A percentile compares a stretch with the other conserved stretches of the same genome.
Evolutionary conservation across 1,284 basidiomycete genomes (phyloP).

Genomic region (Rhodotorula sp.): DNA sequence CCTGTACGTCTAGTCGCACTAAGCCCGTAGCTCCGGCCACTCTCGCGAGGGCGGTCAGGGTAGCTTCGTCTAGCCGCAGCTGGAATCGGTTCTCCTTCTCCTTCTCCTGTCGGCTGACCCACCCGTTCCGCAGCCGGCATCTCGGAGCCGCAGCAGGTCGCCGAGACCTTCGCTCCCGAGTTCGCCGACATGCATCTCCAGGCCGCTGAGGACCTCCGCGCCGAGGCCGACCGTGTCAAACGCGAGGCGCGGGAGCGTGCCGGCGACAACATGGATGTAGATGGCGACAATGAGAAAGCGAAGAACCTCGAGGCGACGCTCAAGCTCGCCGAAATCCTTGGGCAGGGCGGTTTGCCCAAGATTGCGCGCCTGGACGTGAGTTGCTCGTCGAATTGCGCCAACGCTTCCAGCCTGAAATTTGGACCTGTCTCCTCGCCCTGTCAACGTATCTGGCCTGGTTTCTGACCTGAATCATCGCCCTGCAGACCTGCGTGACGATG

Average conservation of each 20-base stretch:
- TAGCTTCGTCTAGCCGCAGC: too few relatives aligned
- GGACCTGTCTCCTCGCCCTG: too few relatives aligned
- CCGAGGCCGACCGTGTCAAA: slow-evolving; percentile 5
- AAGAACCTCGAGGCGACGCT: slow-evolving; percentile 41
- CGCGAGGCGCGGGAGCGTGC: slow-evolving; percentile 3
- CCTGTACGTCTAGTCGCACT: slow-evolving; percentile 23
- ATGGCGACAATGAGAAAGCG: slow-evolving; percentile 35
- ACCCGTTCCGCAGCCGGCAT: slow-evolving; percentile 47
- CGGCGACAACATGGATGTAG: not conserved
- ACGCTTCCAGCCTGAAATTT: too few relatives aligned
- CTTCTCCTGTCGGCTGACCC: too few relatives aligned
- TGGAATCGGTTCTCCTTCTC: too few relatives aligned
- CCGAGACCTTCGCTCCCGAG: slow-evolving; percentile 24
- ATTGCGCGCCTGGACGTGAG: slow-evolving; percentile 47
- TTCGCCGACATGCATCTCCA: slow-evolving; percentile 52
- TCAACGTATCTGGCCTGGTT: too few relatives aligned
- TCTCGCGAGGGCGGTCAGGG: not conserved
- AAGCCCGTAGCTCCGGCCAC: fast-evolving
- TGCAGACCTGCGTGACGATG: slow-evolving; percentile 50
- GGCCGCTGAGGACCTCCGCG: slow-evolving; percentile 51
- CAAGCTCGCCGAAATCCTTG: slow-evolving; percentile 52
- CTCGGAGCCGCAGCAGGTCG: slow-evolving; percentile 54
- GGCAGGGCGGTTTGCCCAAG: slow-evolving; percentile 52
- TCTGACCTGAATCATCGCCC: slow-evolving; percentile 15
- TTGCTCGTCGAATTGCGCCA: not conserved